Evolutionary conservation across 2,329 filamentous ascomycete species (phyloP).

Genomic region (Calonectria ilicicola): DNA sequence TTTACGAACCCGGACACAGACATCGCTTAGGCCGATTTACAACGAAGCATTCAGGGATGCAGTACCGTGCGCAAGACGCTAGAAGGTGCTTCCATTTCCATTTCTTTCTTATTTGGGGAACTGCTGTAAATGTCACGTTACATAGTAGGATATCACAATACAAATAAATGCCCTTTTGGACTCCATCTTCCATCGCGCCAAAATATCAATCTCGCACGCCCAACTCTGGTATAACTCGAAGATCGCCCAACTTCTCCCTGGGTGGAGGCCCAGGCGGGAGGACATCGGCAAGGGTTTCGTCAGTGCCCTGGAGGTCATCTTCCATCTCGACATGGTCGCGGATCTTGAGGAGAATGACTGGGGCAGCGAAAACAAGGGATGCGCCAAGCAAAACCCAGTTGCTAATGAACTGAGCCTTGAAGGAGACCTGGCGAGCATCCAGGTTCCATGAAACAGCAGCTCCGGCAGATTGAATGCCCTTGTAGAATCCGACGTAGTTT

Average conservation of each 20-base stretch:
- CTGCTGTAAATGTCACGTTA: too few relatives aligned
- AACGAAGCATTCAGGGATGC: not conserved
- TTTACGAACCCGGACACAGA: not conserved
- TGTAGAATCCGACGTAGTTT: constrained; percentile 93
- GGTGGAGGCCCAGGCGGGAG: constrained; percentile 30
- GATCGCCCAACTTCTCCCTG: constrained; percentile 16
- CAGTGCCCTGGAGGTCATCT: constrained; percentile 86
- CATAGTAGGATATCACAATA: too few relatives aligned
- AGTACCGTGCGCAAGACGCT: not conserved
- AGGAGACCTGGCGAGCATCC: constrained; percentile 59
- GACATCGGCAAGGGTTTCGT: constrained; percentile 84
- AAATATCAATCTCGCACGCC: not conserved
- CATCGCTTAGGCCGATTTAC: not conserved
- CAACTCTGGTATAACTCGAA: not conserved
- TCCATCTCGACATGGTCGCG: constrained; percentile 84
- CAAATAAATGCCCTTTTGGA: not conserved
- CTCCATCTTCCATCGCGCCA: not conserved
- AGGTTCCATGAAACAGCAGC: constrained; percentile 63
- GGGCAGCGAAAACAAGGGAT: constrained; percentile 81
- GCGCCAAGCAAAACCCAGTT: constrained; percentile 81
- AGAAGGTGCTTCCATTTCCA: not conserved
- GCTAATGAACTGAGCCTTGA: constrained; percentile 76
- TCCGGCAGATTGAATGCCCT: constrained; percentile 82
- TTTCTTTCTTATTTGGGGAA: not conserved
- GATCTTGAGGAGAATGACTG: constrained; percentile 83